These are phyloP conservation scores for Phlebiopsis gigantea DNA, from an alignment of 768 basidiomycete genomes.

Conservation along the genomic window DNA sequence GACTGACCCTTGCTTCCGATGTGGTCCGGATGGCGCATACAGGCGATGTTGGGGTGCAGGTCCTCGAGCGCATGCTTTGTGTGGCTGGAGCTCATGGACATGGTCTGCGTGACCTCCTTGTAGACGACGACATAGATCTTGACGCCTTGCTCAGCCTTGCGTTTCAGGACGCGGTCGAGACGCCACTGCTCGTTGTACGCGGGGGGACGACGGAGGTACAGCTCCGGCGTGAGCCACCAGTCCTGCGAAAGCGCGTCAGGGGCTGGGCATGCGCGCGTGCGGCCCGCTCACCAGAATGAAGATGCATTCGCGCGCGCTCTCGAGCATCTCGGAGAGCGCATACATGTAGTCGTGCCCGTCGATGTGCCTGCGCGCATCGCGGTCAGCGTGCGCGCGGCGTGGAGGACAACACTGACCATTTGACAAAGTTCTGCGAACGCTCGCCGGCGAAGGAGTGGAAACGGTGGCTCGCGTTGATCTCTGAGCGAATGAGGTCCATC, in stretches of 20 bases:
- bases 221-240: slow-evolving; percentile 94
- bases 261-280: neutral
- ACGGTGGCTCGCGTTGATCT: slow-evolving; percentile 76
- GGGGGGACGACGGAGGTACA: slow-evolving; percentile 91
- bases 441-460: slow-evolving; percentile 81
- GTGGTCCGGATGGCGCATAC: slow-evolving; percentile 89
- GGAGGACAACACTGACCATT: slow-evolving; percentile 55
- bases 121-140: slow-evolving; percentile 90
- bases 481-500: slow-evolving; percentile 63
- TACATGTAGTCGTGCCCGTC: slow-evolving; percentile 98
- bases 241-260: slow-evolving; percentile 37
- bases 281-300: slow-evolving; percentile 65
- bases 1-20: slow-evolving; percentile 65
- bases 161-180: slow-evolving; percentile 67
- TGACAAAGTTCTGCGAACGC: slow-evolving; percentile 65
- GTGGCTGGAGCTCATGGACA: slow-evolving; percentile 83
- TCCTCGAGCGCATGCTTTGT: slow-evolving; percentile 80
- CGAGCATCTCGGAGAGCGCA: slow-evolving; percentile 88
- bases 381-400: neutral
- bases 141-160: slow-evolving; percentile 91
- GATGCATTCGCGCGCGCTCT: slow-evolving; percentile 74
- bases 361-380: slow-evolving; percentile 52
- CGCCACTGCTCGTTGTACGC: slow-evolving; percentile 83
- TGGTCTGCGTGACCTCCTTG: slow-evolving; percentile 94
- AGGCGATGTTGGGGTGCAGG: slow-evolving; percentile 82